phyloP scores from a whole-genome alignment of 2,329 filamentous ascomycete species.

The Geosmithia morbida region DNA sequence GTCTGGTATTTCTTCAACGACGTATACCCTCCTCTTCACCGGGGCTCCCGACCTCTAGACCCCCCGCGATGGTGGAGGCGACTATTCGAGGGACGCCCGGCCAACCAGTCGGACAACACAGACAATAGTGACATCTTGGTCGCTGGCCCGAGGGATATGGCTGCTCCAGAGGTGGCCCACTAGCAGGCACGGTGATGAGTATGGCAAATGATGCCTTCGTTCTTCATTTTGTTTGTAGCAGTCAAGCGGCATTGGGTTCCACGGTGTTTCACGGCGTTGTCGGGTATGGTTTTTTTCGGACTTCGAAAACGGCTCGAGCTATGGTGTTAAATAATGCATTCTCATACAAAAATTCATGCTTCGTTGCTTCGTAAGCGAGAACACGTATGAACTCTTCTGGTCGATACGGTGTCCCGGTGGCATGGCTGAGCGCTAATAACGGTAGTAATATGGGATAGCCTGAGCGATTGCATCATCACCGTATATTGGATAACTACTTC shows the following conservation, averaged over 20 bases:
- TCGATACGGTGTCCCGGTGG: too few relatives aligned
- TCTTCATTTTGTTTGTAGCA: neutral
- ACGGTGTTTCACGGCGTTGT: neutral
- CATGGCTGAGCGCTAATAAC: too few relatives aligned
- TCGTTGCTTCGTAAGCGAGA: too few relatives aligned
- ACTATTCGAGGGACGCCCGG: slow-evolving; percentile 53
- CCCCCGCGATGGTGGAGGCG: slow-evolving; percentile 84
- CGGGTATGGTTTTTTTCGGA: neutral
- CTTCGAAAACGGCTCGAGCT: neutral
- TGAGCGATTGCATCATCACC: too few relatives aligned
- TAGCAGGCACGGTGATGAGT: neutral
- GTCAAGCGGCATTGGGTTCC: neutral
- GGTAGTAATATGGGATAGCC: too few relatives aligned
- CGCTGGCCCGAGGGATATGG: slow-evolving; percentile 26
- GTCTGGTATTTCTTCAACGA: slow-evolving; percentile 98
- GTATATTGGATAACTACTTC: too few relatives aligned
- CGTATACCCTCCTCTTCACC: slow-evolving; percentile 84
- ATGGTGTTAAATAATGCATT: neutral
- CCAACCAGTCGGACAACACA: slow-evolving; percentile 32
- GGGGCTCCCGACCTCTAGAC: slow-evolving; percentile 72
- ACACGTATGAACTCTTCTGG: too few relatives aligned
- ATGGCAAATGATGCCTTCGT: neutral
- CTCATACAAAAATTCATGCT: neutral
- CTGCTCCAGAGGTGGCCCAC: slow-evolving; percentile 1
- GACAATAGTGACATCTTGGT: slow-evolving; percentile 50